Evolutionary conservation across 495 filamentous ascomycete species (phyloP).

Genomic region (Chlorociboria aeruginascens): DNA sequence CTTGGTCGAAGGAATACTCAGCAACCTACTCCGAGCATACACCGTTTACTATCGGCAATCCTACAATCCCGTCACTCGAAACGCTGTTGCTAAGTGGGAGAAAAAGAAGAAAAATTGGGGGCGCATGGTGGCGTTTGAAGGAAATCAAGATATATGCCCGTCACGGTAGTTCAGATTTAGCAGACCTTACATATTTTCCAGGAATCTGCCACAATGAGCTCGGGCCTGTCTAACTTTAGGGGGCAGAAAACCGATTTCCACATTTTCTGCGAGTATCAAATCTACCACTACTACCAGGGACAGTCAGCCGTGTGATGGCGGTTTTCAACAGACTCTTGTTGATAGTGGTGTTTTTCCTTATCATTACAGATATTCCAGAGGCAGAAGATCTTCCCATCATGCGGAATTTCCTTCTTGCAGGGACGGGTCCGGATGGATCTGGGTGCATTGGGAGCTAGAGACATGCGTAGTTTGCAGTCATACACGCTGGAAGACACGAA

Average conservation of each 20-base stretch:
- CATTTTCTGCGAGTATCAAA: not conserved
- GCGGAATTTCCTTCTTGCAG: too few relatives aligned
- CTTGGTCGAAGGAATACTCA: slow-evolving; percentile 22
- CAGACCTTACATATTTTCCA: slow-evolving; percentile 9
- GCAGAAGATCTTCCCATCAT: too few relatives aligned
- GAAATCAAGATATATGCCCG: slow-evolving; percentile 7
- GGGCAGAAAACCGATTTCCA: not conserved
- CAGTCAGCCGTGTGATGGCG: slow-evolving; percentile 18
- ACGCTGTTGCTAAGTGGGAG: slow-evolving; percentile 5
- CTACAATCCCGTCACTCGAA: slow-evolving; percentile 2
- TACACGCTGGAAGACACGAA: slow-evolving; percentile 21
- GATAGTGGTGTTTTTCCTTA: too few relatives aligned
- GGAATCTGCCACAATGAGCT: slow-evolving; percentile 6
- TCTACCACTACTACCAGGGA: slow-evolving; percentile 1
- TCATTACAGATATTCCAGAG: too few relatives aligned
- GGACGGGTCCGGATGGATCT: too few relatives aligned
- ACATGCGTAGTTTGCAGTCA: slow-evolving; percentile 26
- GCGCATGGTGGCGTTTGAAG: not conserved
- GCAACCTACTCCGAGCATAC: slow-evolving; percentile 2
- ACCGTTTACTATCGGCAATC: slow-evolving; percentile 1
- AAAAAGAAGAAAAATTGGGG: not conserved
- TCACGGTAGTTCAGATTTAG: slow-evolving; percentile 10
- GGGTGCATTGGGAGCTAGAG: slow-evolving; percentile 32
- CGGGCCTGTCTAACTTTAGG: not conserved
- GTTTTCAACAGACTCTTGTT: slow-evolving; percentile 26